Conservation (phyloP, 2,329 filamentous ascomycete species). For the Aureobasidium sp. region DNA sequence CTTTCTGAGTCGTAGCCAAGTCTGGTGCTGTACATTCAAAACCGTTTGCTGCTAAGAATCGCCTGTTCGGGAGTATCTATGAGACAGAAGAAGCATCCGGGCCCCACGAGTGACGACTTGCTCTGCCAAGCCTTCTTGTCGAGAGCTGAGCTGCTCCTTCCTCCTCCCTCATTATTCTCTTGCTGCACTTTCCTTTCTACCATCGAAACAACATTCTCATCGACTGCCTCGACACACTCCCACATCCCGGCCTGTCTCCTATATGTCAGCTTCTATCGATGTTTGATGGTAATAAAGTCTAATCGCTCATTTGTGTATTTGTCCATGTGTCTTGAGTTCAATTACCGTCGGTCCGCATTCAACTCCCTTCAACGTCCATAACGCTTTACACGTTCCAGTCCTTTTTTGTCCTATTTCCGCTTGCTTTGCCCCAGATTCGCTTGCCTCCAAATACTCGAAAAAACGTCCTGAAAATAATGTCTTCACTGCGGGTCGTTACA, state of each 20-base stretch:
- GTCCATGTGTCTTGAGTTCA: conserved; percentile 2
- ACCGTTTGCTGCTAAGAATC: background rate
- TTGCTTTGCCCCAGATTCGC: background rate
- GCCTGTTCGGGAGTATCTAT: background rate
- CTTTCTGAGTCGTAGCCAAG: background rate
- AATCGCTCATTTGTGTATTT: conserved; percentile 5
- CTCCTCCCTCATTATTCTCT: background rate
- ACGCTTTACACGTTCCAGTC: conserved; percentile 8
- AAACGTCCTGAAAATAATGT: conserved; percentile 4
- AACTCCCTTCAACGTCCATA: background rate
- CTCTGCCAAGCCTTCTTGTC: background rate
- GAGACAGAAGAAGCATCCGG: conserved; percentile 2
- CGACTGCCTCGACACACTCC: too few relatives aligned
- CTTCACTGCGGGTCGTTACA: background rate
- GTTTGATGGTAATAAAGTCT: background rate
- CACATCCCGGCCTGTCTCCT: background rate
- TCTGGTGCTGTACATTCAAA: background rate
- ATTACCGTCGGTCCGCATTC: background rate
- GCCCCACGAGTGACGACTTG: background rate
- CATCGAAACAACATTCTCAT: too few relatives aligned
- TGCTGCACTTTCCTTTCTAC: background rate
- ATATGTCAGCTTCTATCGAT: background rate
- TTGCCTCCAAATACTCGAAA: background rate
- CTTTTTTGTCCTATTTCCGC: background rate
- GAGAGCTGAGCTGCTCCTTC: background rate